Evolutionary conservation across 2,329 filamentous ascomycete genomes (phyloP).

Genomic region (Zasmidium cellare): DNA sequence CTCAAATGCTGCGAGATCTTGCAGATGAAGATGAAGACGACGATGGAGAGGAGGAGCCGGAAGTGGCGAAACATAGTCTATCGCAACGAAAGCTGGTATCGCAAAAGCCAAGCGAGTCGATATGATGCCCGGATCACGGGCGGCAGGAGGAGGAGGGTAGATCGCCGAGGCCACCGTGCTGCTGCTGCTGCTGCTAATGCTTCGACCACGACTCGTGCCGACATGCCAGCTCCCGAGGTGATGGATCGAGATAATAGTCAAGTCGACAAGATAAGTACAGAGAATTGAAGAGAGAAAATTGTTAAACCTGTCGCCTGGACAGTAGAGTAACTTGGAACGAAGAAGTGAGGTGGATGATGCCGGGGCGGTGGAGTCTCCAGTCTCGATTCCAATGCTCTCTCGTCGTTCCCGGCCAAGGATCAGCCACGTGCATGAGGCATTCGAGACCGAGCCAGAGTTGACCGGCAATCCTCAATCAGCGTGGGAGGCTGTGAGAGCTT

Average conservation of each 20-base stretch:
- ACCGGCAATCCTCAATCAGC: no score
- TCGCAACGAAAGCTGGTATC: no score
- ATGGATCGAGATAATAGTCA: background rate
- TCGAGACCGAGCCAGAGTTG: no score
- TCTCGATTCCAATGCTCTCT: no score
- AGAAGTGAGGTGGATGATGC: background rate
- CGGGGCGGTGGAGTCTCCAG: no score
- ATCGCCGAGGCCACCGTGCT: background rate
- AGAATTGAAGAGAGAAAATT: background rate
- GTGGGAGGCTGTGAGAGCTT: no score
- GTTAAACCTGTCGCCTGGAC: background rate
- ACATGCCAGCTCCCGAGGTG: conserved; percentile 1
- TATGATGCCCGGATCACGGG: background rate
- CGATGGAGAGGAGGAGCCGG: conserved; percentile 23
- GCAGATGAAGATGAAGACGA: conserved; percentile 51
- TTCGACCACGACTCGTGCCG: conserved; percentile 11
- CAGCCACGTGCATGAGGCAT: no score
- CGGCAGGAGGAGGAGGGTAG: background rate
- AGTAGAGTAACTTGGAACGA: no score
- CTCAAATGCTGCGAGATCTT: conserved; percentile 44
- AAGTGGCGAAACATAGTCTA: conserved; percentile 24
- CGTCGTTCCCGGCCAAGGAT: no score
- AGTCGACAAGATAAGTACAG: background rate
- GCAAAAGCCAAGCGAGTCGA: background rate
- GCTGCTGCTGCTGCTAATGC: background rate